Percentiles rank a stretch among this genome's conserved stretches.
Conservation (phyloP, 2,329 filamentous ascomycete genomes). For the Cryphonectria parasitica region DNA sequence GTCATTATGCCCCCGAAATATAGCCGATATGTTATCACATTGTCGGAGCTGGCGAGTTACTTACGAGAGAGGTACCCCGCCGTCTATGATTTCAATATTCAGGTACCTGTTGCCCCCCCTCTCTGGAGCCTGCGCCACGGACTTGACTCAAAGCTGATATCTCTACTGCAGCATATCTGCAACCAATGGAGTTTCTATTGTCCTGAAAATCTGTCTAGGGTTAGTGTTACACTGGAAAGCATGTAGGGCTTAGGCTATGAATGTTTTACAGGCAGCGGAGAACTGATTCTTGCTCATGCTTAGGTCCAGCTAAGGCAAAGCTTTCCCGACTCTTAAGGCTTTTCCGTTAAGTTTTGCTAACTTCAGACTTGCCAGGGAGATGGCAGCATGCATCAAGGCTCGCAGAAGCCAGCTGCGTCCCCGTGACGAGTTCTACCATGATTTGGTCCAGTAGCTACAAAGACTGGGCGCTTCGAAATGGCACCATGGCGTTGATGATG, state of each 20-base stretch:
- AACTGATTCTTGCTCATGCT: neutral
- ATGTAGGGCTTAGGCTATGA: neutral
- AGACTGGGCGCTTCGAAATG: neutral
- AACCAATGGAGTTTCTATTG: constrained; percentile 29
- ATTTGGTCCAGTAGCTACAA: neutral
- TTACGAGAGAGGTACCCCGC: constrained; percentile 18
- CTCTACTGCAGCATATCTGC: constrained; percentile 20
- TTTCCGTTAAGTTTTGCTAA: neutral
- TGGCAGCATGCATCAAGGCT: constrained; percentile 4
- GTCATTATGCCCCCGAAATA: constrained; percentile 19
- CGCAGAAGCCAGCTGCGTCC: constrained; percentile 3
- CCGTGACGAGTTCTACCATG: neutral
- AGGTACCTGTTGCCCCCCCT: constrained; percentile 6
- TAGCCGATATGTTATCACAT: constrained; percentile 24
- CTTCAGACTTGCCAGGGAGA: constrained; percentile 8
- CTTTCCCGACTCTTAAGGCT: neutral
- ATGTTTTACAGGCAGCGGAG: neutral
- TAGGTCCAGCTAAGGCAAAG: constrained; percentile 17
- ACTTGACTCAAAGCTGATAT: neutral
- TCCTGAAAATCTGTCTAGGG: constrained; percentile 18
- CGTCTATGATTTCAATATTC: constrained; percentile 24
- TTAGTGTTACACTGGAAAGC: neutral
- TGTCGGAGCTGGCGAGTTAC: constrained; percentile 16
- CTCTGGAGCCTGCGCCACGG: neutral
- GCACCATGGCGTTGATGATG: neutral